Evolutionary conservation across 148 eudicot genomes (phyloP), one percentile per base, ranked within the genome.

Genomic region (Beta vulgaris): DNA sequence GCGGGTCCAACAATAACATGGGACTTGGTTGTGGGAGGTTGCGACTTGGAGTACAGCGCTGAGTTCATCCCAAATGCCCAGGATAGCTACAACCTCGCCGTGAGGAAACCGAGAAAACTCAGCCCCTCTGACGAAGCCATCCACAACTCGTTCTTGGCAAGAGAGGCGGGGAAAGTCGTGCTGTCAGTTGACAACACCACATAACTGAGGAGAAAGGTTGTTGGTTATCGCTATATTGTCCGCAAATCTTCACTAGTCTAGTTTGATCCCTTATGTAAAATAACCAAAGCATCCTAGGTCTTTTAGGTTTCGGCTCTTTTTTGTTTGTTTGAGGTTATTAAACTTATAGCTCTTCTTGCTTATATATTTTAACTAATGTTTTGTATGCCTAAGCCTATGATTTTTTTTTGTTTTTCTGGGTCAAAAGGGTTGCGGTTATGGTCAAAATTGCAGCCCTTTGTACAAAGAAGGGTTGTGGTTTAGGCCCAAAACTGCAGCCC

Each of bases 21-120:
- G 98, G 98, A 94, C 78, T 83, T 94, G 53, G 97, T 89, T 64
- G 98, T 94, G 19, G 97, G 96, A 68, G 93, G 96, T n/a, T 94
- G 98, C 97, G 98, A 94, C 42, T 71, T 94, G 76, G 96, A 90
- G 9, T 94, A 94, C 87, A 82, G 90, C 60, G 95, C 85, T 3
- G 97, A 94, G 75, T 94, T 88, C 79, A 87, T 84, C 67, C 98
- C 98, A 0, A 84, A 68, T 37, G 88, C 90, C 0, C 77, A 85
- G 73, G 92, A 84, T 32, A 82, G 96, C 86, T 94, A 94, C 88
- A 82, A 86, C 51, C 75, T 94, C 18, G 88, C 93, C 0, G 97
- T 94, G 21, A 96, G 87, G 80, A 91, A 88, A 77, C 81, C 84
- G 0, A 79, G 86, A 82, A 84, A 74, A 76, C 82, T 88, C 15